Conservation (phyloP, 306 rosid species). For the Castanopsis chinensis region DNA sequence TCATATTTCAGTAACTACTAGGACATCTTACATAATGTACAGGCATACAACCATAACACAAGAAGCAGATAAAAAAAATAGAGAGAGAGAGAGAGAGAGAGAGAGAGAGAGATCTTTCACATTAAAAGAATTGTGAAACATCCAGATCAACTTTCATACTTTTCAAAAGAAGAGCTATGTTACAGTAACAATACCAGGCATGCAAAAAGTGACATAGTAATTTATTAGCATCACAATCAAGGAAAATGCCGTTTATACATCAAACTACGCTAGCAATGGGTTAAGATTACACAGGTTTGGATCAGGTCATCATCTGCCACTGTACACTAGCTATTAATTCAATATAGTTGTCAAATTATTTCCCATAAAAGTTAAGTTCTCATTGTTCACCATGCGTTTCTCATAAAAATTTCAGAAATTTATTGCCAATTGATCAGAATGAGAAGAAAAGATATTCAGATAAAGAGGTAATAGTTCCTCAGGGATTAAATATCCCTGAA, state of each 20-base stretch:
- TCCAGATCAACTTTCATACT: background rate
- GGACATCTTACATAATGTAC: background rate
- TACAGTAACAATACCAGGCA: background rate
- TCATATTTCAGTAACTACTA: slow-evolving; percentile 17
- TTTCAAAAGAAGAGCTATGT: background rate
- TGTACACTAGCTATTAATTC: background rate
- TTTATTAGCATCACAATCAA: background rate
- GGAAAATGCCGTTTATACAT: background rate
- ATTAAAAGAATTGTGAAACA: background rate
- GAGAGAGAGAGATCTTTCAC: background rate
- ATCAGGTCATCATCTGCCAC: background rate
- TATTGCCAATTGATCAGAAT: too few relatives aligned
- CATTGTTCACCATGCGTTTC: background rate
- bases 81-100: background rate
- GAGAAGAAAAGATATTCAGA: too few relatives aligned
- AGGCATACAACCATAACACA: background rate
- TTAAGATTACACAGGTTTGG: background rate
- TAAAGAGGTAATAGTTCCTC: background rate
- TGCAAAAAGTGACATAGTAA: background rate
- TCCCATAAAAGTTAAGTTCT: background rate
- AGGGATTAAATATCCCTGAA: background rate
- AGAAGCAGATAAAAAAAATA: background rate
- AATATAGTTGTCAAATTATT: background rate
- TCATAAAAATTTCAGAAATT: background rate
- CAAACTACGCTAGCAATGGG: background rate